A percentile compares a stretch with the other conserved stretches of the same genome.
Evolutionary conservation across 768 basidiomycete species (phyloP).

Genomic region (Lactifluus rugatus): DNA sequence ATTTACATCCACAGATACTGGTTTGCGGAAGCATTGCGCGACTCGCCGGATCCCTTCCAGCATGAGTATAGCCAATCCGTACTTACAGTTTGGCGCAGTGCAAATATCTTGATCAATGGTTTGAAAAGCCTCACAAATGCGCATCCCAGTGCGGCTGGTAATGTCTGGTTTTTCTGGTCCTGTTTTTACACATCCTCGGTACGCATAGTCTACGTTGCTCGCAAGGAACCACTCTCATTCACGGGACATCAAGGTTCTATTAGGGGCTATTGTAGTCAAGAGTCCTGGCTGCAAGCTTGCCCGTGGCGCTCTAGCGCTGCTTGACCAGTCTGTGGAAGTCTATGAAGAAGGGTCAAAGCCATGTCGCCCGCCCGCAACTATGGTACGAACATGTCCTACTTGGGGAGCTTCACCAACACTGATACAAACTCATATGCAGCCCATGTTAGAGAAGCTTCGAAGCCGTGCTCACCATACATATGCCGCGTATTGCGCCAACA

Average conservation of each 20-base stretch:
- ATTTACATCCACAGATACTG: conserved; percentile 36
- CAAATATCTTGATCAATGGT: conserved; percentile 34
- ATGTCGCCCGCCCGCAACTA: conserved; percentile 27
- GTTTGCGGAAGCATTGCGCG: conserved; percentile 38
- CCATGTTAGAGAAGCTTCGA: conserved; percentile 31
- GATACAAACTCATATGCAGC: conserved; percentile 17
- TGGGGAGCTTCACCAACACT: background rate
- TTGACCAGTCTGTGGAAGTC: conserved; percentile 31
- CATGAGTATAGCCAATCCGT: conserved; percentile 41
- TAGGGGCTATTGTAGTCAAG: conserved; percentile 38
- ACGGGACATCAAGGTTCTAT: conserved; percentile 30
- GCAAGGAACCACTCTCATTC: background rate
- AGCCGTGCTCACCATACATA: conserved; percentile 30
- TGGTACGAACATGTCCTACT: background rate
- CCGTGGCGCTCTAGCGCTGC: conserved; percentile 30
- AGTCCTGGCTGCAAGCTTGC: conserved; percentile 37
- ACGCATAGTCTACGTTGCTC: conserved; percentile 12
- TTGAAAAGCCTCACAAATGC: conserved; percentile 30
- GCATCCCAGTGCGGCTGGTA: conserved; percentile 28
- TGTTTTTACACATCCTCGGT: conserved; percentile 41
- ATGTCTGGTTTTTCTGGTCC: conserved; percentile 45
- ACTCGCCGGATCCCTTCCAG: conserved; percentile 32
- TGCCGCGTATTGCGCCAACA: conserved; percentile 17
- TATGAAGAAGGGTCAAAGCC: conserved; percentile 35
- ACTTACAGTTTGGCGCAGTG: conserved; percentile 35